A percentile compares a stretch with the other conserved stretches of the same genome.
Conservation (phyloP, 164 flowering plant species). For the Vitis riparia region DNA sequence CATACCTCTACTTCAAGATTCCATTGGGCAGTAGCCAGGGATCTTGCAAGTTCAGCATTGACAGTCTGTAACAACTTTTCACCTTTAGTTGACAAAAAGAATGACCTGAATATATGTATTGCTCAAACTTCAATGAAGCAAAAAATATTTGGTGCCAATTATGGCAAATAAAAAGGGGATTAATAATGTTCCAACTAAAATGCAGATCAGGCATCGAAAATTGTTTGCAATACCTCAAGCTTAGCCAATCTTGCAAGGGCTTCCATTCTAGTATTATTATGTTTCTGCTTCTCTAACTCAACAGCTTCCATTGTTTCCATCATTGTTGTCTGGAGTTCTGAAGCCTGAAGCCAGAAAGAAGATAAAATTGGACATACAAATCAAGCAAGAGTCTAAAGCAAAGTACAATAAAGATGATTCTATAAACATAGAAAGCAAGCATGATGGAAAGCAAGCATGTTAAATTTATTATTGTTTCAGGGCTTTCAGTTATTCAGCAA, state of each 20-base stretch:
- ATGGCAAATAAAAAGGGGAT: neutral
- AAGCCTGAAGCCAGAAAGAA: slow-evolving; percentile 58
- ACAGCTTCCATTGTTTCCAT: slow-evolving; percentile 94
- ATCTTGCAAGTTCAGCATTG: slow-evolving; percentile 85
- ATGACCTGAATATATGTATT: neutral
- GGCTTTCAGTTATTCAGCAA: too few relatives aligned
- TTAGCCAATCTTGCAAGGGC: slow-evolving; percentile 69
- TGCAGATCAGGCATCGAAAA: slow-evolving; percentile 3
- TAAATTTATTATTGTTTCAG: too few relatives aligned
- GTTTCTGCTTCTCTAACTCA: slow-evolving; percentile 93
- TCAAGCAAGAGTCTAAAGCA: neutral
- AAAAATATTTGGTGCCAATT: neutral
- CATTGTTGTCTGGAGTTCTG: slow-evolving; percentile 75
- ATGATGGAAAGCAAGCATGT: too few relatives aligned
- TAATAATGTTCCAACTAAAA: neutral
- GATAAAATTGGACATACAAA: neutral
- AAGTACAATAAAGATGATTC: neutral
- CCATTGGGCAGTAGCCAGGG: slow-evolving; percentile 78
- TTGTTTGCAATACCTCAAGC: slow-evolving; percentile 62
- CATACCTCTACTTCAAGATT: slow-evolving; percentile 88
- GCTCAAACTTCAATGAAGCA: slow-evolving; percentile 12
- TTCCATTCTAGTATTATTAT: slow-evolving; percentile 91
- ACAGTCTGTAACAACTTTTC: slow-evolving; percentile 60
- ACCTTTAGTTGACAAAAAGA: slow-evolving; percentile 23
- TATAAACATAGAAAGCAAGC: too few relatives aligned